A percentile compares a stretch with the other conserved stretches of the same genome.
Evolutionary conservation across 148 eudicot genomes (phyloP).

Genomic region (Chenopodium album): DNA sequence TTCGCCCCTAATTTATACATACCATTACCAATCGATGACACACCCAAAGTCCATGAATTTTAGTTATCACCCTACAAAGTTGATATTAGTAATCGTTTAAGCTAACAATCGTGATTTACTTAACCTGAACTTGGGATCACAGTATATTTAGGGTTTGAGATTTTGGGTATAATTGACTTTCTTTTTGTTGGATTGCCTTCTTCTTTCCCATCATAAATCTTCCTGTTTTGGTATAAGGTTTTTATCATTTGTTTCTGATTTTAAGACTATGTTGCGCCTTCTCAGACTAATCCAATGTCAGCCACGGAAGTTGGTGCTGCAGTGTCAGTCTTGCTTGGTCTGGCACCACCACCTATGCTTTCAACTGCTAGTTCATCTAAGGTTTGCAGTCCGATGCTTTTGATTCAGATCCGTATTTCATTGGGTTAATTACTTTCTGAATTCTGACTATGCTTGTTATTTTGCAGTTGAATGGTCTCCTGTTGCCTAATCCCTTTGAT

Average conservation of each 20-base stretch:
- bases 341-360: constrained; percentile 70
- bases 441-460: constrained; percentile 10
- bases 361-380: constrained; percentile 74
- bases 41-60: too few species aligned
- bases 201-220: too few species aligned
- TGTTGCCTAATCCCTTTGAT: constrained; percentile 88
- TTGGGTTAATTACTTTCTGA: not conserved
- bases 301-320: constrained; percentile 80
- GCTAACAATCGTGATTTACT: too few species aligned
- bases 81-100: too few species aligned
- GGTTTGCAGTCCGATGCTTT: constrained; percentile 40
- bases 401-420: not conserved
- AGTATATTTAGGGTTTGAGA: too few species aligned
- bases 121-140: too few species aligned
- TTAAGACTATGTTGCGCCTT: constrained; percentile 9
- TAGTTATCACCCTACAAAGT: too few species aligned
- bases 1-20: too few species aligned
- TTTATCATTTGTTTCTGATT: constrained; percentile 12
- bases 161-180: too few species aligned
- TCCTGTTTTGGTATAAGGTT: not conserved
- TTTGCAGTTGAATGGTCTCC: constrained; percentile 80
- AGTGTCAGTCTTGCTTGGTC: constrained; percentile 87
- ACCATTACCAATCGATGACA: too few species aligned
- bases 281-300: constrained; percentile 54
- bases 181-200: too few species aligned